Base-by-base conservation (phyloP, 805 yeast genomes). In the Metschnikowia gelsemii region DNA sequence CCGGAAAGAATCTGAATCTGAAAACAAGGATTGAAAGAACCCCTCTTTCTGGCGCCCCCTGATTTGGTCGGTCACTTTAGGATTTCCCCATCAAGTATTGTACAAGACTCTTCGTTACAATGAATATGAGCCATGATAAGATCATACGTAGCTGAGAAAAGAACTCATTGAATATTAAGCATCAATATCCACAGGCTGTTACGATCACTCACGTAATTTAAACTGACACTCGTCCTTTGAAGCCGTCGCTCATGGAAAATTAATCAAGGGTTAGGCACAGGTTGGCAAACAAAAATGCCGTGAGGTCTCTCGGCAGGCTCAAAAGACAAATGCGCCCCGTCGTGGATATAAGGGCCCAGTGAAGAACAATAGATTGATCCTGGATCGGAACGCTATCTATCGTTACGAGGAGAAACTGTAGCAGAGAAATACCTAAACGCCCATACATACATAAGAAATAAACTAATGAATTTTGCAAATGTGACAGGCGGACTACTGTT, bases 291-390 rank as follows among this genome's bases (percentile, higher is more conserved):
- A 22, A 22, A 22, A 22, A 22, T 4, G 16, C 29, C 16, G 16
- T n/a, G 13, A 2, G 12, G 11, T 22, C 11, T 22, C 25, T 7
- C 25, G 9, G 8, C 29, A 8, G 14, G n/a, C 29, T 29, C 3
- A 14, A 29, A n/a, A 20, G 29, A 26, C 8, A 8, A 29, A 29
- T 29, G 32, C 32, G 32, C 32, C 32, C 20, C 32, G 32, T 29
- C 20, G 32, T 3, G 32, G 20, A 17, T 11, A 3, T 16, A 11
- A 7, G 7, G 11, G 25, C 25, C 25, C 13, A 28, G 8, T 20
- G 8, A 3, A 12, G 17, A 29, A 29, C 32, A 29, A 29, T 29
- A 20, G 32, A 18, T 12, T 8, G 18, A 8, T 9, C 11, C 18
- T 17, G 6, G 14, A 12, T 29, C 9, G 20, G 16, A 29, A 2